These are phyloP conservation scores for Pseudogymnoascus sp. DNA, from an alignment of 2,329 filamentous ascomycete genomes.

Conservation along the genomic window DNA sequence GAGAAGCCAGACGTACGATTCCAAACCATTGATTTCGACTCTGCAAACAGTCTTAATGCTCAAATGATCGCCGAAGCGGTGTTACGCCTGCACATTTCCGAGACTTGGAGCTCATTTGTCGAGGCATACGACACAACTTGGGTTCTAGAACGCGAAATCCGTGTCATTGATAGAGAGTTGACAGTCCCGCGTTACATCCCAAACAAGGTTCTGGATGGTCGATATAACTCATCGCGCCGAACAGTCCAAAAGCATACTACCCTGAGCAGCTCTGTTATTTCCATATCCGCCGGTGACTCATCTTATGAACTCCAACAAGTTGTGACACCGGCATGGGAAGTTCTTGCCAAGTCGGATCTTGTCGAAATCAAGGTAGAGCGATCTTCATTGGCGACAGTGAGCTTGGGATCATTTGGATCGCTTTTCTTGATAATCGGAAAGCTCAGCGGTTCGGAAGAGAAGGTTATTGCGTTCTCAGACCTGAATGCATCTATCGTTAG, in stretches of 20 bases:
- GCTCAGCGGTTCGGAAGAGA: conserved; percentile 1
- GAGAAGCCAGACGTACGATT: conserved; percentile 6
- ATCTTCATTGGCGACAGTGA: conserved; percentile 2
- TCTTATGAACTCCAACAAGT: conserved; percentile 6
- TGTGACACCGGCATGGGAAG: neutral
- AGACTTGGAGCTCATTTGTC: neutral
- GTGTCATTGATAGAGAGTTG: neutral
- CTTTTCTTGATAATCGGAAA: conserved; percentile 8
- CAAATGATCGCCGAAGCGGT: conserved; percentile 6
- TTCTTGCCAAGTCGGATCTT: neutral
- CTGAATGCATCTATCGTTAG: neutral
- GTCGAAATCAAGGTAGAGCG: neutral
- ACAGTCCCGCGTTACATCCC: conserved; percentile 2
- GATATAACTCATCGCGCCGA: conserved; percentile 10
- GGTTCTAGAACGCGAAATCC: conserved; percentile 10
- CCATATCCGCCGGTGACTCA: neutral
- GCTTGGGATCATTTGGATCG: conserved; percentile 7
- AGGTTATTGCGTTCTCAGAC: conserved; percentile 10
- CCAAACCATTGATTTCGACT: conserved; percentile 9
- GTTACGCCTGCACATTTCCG: conserved; percentile 7
- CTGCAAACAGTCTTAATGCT: neutral
- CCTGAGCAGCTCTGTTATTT: neutral
- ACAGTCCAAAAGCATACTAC: neutral
- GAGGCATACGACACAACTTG: conserved; percentile 7
- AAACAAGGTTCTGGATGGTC: neutral